Base-by-base conservation (phyloP, 139 green algal genomes). In the Chlamydomonas sp. region DNA sequence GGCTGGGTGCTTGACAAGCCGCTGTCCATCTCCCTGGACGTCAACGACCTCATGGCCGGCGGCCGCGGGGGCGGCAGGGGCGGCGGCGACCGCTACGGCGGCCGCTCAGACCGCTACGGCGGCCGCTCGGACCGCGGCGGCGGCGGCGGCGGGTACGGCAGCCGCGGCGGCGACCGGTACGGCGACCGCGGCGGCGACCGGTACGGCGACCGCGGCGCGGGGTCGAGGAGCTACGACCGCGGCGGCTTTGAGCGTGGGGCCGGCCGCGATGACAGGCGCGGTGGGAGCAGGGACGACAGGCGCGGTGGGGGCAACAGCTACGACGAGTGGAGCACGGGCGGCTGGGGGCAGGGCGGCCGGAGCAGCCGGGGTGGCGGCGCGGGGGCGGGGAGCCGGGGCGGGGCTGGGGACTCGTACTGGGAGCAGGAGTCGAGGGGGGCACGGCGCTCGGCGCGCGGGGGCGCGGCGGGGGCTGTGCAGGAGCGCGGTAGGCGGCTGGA, bases 11-110 rank as follows among this genome's bases (percentile, higher is more conserved):
- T 94, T 60, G 89, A 94, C 60, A 68, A 69, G 72, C 89, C 92
- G 7, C 63, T 60, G 17, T 86, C 83, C 20, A 79, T 95, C 9
- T 76, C 91, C 2, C 83, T 95, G 7, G 92, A 95, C 60, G 75
- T 93, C 5, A 66, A 82, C 8, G 89, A 91, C 63, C 78, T 92
- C 20, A 59, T 90, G 57, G 72, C 75, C 10, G 89, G 88, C 49
- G 59, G 88, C 77, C 5, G 88, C 59, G 58, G 81, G 3, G 77
- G 85, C 14, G 82, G 85, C n/a, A 10, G 85, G 63, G 63, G 82
- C 17, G 20, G 72, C 64, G 15, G 82, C 18, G 74, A 58, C 7
- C 2, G 71, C 7, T 72, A 64, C 80, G 77, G 12, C 17, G 18
- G 86, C 7, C 9, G 81, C 67, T 20, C 15, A 16, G 49, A n/a